Percentiles rank a stretch among this genome's conserved stretches.
phyloP scores from a whole-genome alignment of 108 stramenopile species.

The Fistulifera pelliculosa region DNA sequence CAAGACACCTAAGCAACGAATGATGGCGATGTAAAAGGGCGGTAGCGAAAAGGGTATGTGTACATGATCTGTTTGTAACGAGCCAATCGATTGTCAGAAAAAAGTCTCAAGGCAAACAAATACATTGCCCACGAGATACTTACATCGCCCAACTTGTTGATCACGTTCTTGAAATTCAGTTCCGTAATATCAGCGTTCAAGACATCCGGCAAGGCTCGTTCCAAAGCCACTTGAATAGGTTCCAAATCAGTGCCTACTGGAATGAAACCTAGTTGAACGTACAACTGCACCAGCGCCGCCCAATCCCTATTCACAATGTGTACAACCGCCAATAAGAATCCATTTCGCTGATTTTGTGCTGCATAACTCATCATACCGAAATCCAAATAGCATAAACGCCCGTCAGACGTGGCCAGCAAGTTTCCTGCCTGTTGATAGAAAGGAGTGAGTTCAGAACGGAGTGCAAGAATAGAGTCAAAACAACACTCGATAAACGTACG shows the following conservation, averaged over 20 bases:
- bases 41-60: slow-evolving; percentile 93
- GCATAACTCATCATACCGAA: slow-evolving; percentile 97
- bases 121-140: too few relatives aligned
- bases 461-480: slow-evolving; percentile 7
- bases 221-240: slow-evolving; percentile 86
- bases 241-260: slow-evolving; percentile 72
- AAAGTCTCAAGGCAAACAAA: too few relatives aligned
- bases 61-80: slow-evolving; percentile 64
- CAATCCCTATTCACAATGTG: slow-evolving; percentile 97
- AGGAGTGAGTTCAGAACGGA: neutral
- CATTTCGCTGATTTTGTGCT: slow-evolving; percentile 77
- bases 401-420: slow-evolving; percentile 70
- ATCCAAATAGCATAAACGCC: slow-evolving; percentile 86
- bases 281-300: slow-evolving; percentile 74
- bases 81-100: too few relatives aligned
- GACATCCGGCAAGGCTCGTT: slow-evolving; percentile 88
- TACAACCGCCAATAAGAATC: slow-evolving; percentile 91
- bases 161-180: slow-evolving; percentile 94
- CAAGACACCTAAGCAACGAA: slow-evolving; percentile 92
- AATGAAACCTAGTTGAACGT: slow-evolving; percentile 88
- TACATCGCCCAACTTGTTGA: slow-evolving; percentile 85
- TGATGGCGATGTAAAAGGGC: slow-evolving; percentile 96
- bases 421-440: slow-evolving; percentile 71
- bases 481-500: neutral
- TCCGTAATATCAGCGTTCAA: slow-evolving; percentile 86